Evolutionary conservation across 306 rosid species (phyloP).

Genomic region (Oxytropis ochrocephala): DNA sequence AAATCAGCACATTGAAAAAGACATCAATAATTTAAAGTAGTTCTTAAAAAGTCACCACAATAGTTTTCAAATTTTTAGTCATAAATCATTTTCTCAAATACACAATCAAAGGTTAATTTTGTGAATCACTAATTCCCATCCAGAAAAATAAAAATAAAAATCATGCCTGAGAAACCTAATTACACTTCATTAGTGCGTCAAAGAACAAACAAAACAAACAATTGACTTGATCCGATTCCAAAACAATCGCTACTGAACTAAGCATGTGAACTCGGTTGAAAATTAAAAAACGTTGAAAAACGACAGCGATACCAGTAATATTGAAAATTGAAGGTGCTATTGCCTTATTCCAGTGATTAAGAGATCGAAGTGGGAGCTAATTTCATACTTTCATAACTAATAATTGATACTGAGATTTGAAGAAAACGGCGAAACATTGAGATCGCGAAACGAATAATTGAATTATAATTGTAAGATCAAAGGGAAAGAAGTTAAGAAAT

Average conservation of each 20-base stretch:
- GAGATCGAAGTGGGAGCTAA: slow-evolving; percentile 13
- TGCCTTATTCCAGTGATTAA: background rate
- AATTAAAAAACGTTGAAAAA: background rate
- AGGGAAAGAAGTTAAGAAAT: background rate
- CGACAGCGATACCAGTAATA: background rate
- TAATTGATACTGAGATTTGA: background rate
- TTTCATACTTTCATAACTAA: background rate
- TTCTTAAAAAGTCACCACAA: background rate
- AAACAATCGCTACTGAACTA: slow-evolving; percentile 18
- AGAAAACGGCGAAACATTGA: background rate
- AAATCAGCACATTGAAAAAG: background rate
- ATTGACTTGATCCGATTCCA: slow-evolving; percentile 8
- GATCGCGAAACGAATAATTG: slow-evolving; percentile 13
- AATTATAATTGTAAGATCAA: slow-evolving; percentile 12
- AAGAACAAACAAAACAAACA: background rate
- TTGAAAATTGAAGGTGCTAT: background rate
- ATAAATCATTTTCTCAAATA: background rate
- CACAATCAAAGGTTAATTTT: background rate
- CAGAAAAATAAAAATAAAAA: background rate
- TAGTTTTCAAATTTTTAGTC: background rate
- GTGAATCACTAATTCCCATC: background rate
- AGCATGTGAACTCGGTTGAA: background rate
- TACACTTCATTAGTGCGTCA: background rate
- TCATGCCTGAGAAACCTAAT: background rate
- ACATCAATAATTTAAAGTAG: background rate